Conservation (phyloP, 345 rosid species). For the Linum usitatissimum region DNA sequence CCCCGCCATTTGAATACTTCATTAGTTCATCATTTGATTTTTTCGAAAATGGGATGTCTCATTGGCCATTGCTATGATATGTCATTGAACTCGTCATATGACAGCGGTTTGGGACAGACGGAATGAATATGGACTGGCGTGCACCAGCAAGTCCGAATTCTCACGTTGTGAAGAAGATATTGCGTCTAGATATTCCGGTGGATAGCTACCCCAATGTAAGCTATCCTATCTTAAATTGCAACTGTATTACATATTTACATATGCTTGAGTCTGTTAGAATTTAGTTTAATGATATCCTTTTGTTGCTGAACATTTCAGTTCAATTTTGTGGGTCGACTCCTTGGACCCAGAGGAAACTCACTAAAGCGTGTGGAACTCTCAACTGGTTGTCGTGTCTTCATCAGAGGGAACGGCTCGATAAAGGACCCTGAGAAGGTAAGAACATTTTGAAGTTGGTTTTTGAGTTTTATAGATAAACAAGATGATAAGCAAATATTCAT, state of each 20-base stretch:
- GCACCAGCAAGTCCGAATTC: conserved; percentile 5
- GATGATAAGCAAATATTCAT: too few species aligned
- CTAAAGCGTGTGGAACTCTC: conserved; percentile 93
- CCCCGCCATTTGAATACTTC: background rate
- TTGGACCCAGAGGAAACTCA: conserved; percentile 97
- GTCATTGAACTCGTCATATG: background rate
- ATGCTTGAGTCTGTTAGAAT: background rate
- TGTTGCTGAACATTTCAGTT: conserved; percentile 34
- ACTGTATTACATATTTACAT: background rate
- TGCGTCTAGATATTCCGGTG: conserved; percentile 95
- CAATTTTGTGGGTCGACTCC: conserved; percentile 97
- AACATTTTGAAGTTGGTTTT: background rate
- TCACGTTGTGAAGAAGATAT: conserved; percentile 59
- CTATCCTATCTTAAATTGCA: background rate
- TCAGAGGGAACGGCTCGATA: conserved; percentile 91
- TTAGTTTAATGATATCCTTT: background rate
- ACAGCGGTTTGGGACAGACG: background rate
- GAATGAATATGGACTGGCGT: conserved; percentile 3
- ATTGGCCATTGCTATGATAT: background rate
- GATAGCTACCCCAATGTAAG: conserved; percentile 68
- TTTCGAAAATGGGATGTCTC: background rate
- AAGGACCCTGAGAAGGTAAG: conserved; percentile 80
- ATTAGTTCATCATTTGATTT: background rate
- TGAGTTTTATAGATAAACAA: too few species aligned
- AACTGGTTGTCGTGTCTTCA: conserved; percentile 85